A percentile compares a stretch with the other conserved stretches of the same genome.
Conservation (phyloP, 805 yeast species). For the Cyberlindnera japonica region DNA sequence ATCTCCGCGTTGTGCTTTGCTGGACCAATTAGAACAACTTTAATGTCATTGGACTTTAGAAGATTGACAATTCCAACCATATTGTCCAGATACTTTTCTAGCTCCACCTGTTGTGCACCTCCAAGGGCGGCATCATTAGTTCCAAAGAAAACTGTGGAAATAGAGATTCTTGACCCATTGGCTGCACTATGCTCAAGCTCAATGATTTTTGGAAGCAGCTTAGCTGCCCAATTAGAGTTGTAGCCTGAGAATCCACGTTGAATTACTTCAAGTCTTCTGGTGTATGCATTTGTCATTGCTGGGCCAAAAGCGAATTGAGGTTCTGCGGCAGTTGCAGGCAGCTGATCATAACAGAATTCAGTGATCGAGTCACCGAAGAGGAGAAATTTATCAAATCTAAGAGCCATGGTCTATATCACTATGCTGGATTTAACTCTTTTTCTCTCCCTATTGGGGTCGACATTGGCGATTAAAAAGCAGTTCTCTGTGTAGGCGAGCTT, state of each 20-base stretch:
- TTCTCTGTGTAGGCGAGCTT: background rate
- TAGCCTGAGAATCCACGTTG: constrained; percentile 80
- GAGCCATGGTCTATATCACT: background rate
- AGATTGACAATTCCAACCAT: constrained; percentile 38
- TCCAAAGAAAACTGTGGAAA: constrained; percentile 69
- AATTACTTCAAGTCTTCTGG: constrained; percentile 61
- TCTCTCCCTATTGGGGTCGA: background rate
- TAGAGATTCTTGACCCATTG: constrained; percentile 30
- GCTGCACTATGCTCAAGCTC: constrained; percentile 41
- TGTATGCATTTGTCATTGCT: constrained; percentile 47
- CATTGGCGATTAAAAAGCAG: background rate
- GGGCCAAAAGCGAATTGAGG: constrained; percentile 48
- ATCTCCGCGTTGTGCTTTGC: constrained; percentile 46
- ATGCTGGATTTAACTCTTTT: background rate
- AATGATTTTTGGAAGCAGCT: constrained; percentile 48
- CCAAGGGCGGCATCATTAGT: constrained; percentile 65
- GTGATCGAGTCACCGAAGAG: constrained; percentile 74
- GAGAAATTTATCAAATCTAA: constrained; percentile 40
- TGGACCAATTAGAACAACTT: constrained; percentile 60
- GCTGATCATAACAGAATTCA: constrained; percentile 44
- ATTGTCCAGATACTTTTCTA: constrained; percentile 48
- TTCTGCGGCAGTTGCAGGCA: constrained; percentile 22
- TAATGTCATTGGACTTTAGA: constrained; percentile 40
- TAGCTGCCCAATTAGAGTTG: constrained; percentile 56
- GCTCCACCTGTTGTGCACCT: constrained; percentile 47